Percentiles rank a stretch among this genome's conserved stretches.
These are phyloP conservation scores for Echria macrotheca DNA, from an alignment of 495 filamentous ascomycete species.

Conservation along the genomic window DNA sequence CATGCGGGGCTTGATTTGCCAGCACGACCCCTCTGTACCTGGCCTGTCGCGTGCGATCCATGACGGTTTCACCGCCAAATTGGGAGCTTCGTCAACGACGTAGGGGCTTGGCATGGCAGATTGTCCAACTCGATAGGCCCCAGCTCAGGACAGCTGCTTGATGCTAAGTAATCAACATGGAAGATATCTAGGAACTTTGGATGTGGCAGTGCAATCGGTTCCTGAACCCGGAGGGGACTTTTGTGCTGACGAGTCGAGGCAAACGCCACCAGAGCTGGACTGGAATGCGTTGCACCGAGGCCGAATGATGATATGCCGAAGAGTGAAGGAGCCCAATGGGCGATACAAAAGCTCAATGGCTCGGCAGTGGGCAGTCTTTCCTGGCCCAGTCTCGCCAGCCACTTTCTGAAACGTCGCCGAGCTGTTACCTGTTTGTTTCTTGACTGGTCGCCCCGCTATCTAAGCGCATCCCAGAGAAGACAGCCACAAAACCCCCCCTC, in stretches of 20 bases:
- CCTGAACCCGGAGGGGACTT: too few relatives aligned
- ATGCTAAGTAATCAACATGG: neutral
- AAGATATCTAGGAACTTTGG: neutral
- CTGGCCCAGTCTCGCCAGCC: too few relatives aligned
- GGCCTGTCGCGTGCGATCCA: neutral
- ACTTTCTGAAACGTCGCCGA: constrained; percentile 10
- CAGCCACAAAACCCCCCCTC: neutral
- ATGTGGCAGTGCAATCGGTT: neutral
- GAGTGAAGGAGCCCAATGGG: too few relatives aligned
- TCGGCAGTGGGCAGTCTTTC: neutral
- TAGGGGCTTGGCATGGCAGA: neutral
- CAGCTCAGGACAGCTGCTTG: neutral
- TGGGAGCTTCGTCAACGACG: too few relatives aligned
- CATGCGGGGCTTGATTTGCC: neutral
- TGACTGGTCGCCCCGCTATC: constrained; percentile 4
- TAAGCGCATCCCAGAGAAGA: too few relatives aligned
- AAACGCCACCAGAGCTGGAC: too few relatives aligned
- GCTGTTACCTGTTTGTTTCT: too few relatives aligned
- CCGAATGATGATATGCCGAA: too few relatives aligned
- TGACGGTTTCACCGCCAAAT: neutral
- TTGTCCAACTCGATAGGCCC: neutral
- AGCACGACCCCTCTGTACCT: neutral
- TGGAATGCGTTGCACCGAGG: too few relatives aligned
- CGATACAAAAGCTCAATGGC: too few relatives aligned
- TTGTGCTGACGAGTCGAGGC: too few relatives aligned